Evolutionary conservation across 805 yeast species (phyloP), one percentile per base, ranked within the genome.

Genomic region (Zygoascus biomembranicola): DNA sequence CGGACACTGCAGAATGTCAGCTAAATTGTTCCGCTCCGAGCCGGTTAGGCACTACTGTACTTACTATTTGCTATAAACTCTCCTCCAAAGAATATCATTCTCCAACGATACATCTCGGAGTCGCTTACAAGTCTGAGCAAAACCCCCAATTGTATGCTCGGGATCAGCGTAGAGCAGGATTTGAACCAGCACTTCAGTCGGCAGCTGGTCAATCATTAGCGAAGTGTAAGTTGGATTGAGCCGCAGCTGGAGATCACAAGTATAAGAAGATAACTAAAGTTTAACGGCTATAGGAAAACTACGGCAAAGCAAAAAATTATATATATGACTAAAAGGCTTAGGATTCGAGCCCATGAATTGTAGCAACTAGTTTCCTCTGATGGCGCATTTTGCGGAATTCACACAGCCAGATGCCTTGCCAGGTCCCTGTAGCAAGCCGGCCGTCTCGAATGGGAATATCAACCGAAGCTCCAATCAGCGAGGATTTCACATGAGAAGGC

Each of bases 381-480:
- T 87, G 92, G 59, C 72, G 69, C 66, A 79, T 76, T 47, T 74
- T 73, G 61, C 95, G 75, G 68, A 87, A 87, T 65, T 87, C 95
- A 62, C 86, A 73, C 49, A 84, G 71, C 74, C 85, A 87, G 43
- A 87, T 77, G 0, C 94, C 95, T 65, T 87, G 95, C 95, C 95
- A 87, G 0, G 94, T 87, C 1, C 95, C 95, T 0, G 83, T 74
- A 1, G 82, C 84, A 52, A 87, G 69, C 35, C 73, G 65, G 1
- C 95, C 95, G 61, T 85, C 78, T 20, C 75, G 65, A 49, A 87
- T 85, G 1, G 95, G 95, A 44, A 87, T 79, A 2, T 79, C 73
- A 28, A 87, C 69, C 2, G 80, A 74, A 8, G 80, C 84, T 18
- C 95, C 94, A 9, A 84, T 76, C 48, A 79, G 50, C 1, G 64